These are phyloP conservation scores for Parasitella parasitica DNA, from an alignment of 371 early-diverging fungal genomes.

Conservation along the genomic window DNA sequence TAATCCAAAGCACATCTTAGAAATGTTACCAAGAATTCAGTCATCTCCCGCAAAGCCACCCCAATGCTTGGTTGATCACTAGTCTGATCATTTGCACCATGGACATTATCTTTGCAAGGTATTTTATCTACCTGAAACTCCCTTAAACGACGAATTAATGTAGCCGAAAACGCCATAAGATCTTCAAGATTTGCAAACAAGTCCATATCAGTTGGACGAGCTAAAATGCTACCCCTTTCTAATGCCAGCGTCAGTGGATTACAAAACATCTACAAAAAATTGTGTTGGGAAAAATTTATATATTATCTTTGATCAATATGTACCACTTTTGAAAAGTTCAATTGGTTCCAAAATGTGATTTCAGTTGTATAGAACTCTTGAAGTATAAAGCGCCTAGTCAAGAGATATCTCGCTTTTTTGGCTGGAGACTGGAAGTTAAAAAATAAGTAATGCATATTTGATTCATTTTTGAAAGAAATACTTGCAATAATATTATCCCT, in stretches of 20 bases:
- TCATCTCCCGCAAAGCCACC: slow-evolving; percentile 21
- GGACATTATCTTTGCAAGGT: neutral
- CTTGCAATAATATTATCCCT: neutral
- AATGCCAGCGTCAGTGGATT: slow-evolving; percentile 28
- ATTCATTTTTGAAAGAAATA: neutral
- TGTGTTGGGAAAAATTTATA: neutral
- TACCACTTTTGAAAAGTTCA: slow-evolving; percentile 45
- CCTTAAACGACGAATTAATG: slow-evolving; percentile 18
- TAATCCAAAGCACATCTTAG: slow-evolving; percentile 42
- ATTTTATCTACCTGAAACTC: neutral
- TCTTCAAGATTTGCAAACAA: slow-evolving; percentile 32
- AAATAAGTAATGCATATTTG: neutral
- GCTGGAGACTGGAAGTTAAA: slow-evolving; percentile 22
- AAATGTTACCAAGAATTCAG: slow-evolving; percentile 29
- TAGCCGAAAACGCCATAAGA: slow-evolving; percentile 28
- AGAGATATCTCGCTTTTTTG: slow-evolving; percentile 19
- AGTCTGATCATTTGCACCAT: neutral
- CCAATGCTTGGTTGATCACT: slow-evolving; percentile 16
- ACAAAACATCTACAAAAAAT: slow-evolving; percentile 24
- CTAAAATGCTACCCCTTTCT: slow-evolving; percentile 22
- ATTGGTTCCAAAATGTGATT: slow-evolving; percentile 41
- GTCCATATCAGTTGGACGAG: slow-evolving; percentile 19
- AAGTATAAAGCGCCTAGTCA: slow-evolving; percentile 36
- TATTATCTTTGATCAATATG: neutral
- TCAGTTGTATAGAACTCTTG: slow-evolving; percentile 45